Evolutionary conservation across 2,329 filamentous ascomycete species (phyloP).

Genomic region (Fusarium penzigii): DNA sequence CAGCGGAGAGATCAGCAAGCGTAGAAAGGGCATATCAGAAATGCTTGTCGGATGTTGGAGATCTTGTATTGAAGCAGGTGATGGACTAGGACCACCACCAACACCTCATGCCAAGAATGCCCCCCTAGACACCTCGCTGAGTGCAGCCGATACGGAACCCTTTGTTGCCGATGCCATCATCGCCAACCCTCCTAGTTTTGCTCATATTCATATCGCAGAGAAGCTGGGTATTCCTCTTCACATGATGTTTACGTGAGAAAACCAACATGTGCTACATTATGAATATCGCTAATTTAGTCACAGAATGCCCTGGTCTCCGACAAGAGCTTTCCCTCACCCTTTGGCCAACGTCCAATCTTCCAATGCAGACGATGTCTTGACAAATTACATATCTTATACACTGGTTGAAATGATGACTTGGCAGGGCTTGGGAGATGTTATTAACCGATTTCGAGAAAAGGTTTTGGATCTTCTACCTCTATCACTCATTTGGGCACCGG

Average conservation of each 20-base stretch:
- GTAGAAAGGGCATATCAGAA: slow-evolving; percentile 72
- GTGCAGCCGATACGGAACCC: slow-evolving; percentile 49
- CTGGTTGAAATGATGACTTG: slow-evolving; percentile 90
- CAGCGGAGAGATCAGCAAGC: slow-evolving; percentile 74
- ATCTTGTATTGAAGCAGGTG: slow-evolving; percentile 77
- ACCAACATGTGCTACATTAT: background rate
- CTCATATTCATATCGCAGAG: slow-evolving; percentile 74
- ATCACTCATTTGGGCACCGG: slow-evolving; percentile 80
- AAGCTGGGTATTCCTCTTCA: slow-evolving; percentile 74
- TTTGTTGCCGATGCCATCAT: slow-evolving; percentile 86
- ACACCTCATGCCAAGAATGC: slow-evolving; percentile 49
- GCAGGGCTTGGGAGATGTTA: slow-evolving; percentile 88
- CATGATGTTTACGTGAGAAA: slow-evolving; percentile 83
- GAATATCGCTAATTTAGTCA: slow-evolving; percentile 36
- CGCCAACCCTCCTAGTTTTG: slow-evolving; percentile 77
- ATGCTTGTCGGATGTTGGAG: slow-evolving; percentile 87
- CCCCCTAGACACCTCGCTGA: slow-evolving; percentile 41
- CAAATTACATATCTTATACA: slow-evolving; percentile 82
- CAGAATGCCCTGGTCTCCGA: slow-evolving; percentile 90
- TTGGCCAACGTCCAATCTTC: slow-evolving; percentile 78
- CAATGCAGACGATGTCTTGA: slow-evolving; percentile 73
- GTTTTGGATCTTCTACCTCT: slow-evolving; percentile 75
- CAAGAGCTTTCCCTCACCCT: slow-evolving; percentile 82
- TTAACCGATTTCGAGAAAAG: slow-evolving; percentile 81
- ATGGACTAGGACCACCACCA: slow-evolving; percentile 58